Evolutionary conservation across 2,329 filamentous ascomycete species (phyloP), one percentile per base, ranked within the genome.

Genomic region (Scedosporium dehoogii): DNA sequence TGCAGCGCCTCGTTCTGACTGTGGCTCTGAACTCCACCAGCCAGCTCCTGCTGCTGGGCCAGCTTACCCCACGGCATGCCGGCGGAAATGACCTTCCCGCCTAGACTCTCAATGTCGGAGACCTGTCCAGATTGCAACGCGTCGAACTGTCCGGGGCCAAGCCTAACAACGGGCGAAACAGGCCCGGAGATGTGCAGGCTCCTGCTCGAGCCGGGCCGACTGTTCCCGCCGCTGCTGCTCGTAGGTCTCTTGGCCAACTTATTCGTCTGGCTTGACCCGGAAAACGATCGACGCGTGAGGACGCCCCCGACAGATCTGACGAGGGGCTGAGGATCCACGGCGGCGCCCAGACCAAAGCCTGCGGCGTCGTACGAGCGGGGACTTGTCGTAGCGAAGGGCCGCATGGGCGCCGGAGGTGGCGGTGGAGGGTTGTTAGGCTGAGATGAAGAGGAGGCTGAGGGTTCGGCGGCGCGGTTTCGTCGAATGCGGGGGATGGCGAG

Each of bases 401-500:
- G 64, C 66, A 51, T 66, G 63, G 21, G 65, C 66, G 41, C 67
- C 65, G 33, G 73, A 69, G 12, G 70, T 65, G 63, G 70, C 72
- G 38, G 70, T 69, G 25, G 68, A 3, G 33, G 33, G 33, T 38
- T 12, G 3, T 12, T 38, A 14, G 33, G 33, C 10, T 38, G 33
- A 38, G 33, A 38, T 38, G 33, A 12, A 12, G 33, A 7, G 29
- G 29, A 38, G 33, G 33, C 12, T 65, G 44, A n/a, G n/a, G n/a
- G 55, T 62, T 63, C 69, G 65, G 65, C 29, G 67, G 66, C 33
- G 65, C 68, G 64, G 65, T 69, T 62, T 46, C 73, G 71, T 29
- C 77, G 65, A 41, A 71, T 71, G 38, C 73, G 70, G 12, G 71
- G 63, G 60, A 71, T 62, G 61, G 73, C 65, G 64, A 81, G 74